These are phyloP conservation scores for Pyrus hybrid DNA, from an alignment of 331 rosid species.

Conservation along the genomic window DNA sequence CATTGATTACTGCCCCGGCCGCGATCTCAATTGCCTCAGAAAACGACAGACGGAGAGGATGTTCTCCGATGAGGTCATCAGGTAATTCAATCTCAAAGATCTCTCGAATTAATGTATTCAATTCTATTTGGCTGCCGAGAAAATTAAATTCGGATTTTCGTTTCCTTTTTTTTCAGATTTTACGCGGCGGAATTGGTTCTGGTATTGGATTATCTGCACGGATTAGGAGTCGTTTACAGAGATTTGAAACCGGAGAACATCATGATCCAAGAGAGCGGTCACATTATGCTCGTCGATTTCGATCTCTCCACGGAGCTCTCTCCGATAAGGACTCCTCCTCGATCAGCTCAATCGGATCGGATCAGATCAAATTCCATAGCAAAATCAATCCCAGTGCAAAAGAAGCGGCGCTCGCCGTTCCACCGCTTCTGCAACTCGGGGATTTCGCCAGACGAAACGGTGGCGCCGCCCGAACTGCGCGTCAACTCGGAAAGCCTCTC, in stretches of 20 bases:
- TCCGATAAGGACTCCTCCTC: constrained; percentile 19
- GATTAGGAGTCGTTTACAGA: constrained; percentile 66
- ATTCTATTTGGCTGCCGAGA: background rate
- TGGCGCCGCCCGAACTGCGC: background rate
- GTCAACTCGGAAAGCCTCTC: background rate
- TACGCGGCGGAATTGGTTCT: constrained; percentile 83
- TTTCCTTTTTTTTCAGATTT: constrained; percentile 36
- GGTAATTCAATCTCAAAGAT: constrained; percentile 26
- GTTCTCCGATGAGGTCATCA: constrained; percentile 73
- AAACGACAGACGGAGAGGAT: constrained; percentile 72
- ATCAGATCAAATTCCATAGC: background rate
- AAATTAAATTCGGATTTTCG: background rate
- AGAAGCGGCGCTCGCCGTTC: constrained; percentile 16
- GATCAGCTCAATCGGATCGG: background rate
- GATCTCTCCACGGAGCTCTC: constrained; percentile 73
- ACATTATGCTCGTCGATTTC: constrained; percentile 88
- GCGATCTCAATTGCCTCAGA: constrained; percentile 62
- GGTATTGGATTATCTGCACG: constrained; percentile 73
- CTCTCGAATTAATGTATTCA: background rate
- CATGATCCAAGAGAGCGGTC: constrained; percentile 82
- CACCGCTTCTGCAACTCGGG: constrained; percentile 44
- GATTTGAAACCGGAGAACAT: constrained; percentile 94
- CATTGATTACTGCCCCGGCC: constrained; percentile 82
- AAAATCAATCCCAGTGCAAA: constrained; percentile 7
- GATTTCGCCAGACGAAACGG: constrained; percentile 35